Percentiles rank a stretch among this genome's conserved stretches.
Evolutionary conservation across 495 filamentous ascomycete genomes (phyloP).

Genomic region (Daldinia bambusicola): DNA sequence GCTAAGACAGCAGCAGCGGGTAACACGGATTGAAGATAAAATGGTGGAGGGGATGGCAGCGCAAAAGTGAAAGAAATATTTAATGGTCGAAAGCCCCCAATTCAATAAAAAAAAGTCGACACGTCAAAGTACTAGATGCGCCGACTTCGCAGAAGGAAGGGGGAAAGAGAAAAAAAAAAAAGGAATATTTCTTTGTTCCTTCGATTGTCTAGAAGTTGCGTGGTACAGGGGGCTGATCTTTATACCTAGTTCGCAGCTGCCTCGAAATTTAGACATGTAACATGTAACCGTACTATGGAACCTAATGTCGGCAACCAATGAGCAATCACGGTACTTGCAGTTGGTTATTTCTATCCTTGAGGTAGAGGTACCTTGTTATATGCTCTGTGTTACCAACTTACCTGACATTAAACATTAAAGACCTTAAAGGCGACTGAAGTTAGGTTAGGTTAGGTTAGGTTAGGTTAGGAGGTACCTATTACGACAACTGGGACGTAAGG

Average conservation of each 20-base stretch:
- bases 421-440: too few relatives aligned
- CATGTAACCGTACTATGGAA: background rate
- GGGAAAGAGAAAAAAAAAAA: background rate
- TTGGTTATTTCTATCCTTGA: background rate
- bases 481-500: too few relatives aligned
- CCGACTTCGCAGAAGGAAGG: background rate
- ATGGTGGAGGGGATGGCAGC: too few relatives aligned
- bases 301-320: slow-evolving; percentile 10
- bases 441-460: too few relatives aligned
- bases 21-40: slow-evolving; percentile 11
- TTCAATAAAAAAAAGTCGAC: background rate
- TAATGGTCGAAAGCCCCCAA: background rate
- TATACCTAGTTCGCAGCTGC: slow-evolving; percentile 1
- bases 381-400: too few relatives aligned
- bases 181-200: slow-evolving; percentile 15
- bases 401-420: too few relatives aligned
- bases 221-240: background rate
- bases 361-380: too few relatives aligned
- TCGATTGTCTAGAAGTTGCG: background rate
- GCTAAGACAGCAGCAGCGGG: slow-evolving; percentile 10
- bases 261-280: slow-evolving; percentile 1
- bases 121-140: background rate
- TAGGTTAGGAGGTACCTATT: too few relatives aligned
- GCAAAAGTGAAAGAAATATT: slow-evolving; percentile 7
- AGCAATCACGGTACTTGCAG: background rate